A percentile compares a stretch with the other conserved stretches of the same genome.
These are phyloP conservation scores for Monoraphidium neglectum DNA, from an alignment of 139 green algal genomes.

Conservation along the genomic window DNA sequence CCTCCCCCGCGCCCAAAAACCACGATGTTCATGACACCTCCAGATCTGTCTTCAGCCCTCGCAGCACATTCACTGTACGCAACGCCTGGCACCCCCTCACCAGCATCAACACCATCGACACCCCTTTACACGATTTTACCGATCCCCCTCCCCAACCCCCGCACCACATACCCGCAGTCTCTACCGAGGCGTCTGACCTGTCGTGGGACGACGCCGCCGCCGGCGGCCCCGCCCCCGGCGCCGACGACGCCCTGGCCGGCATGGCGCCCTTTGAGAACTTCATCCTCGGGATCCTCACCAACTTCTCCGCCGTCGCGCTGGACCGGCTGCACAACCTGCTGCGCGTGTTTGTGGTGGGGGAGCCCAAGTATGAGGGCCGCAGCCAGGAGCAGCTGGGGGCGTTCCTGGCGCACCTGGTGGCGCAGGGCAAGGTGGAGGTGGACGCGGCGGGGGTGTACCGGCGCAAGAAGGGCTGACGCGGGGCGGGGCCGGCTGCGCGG, in stretches of 20 bases:
- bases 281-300: constrained; percentile 91
- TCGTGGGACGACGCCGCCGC: constrained; percentile 21
- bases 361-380: constrained; percentile 85
- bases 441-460: constrained; percentile 47
- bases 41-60: neutral
- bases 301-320: constrained; percentile 75
- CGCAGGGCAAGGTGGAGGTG: constrained; percentile 64
- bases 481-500: no score
- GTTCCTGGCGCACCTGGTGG: constrained; percentile 69
- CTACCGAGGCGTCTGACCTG: constrained; percentile 14
- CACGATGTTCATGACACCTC: no score
- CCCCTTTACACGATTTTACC: no score
- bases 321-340: constrained; percentile 96
- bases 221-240: neutral
- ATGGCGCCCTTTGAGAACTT: constrained; percentile 81
- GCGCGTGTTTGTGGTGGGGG: constrained; percentile 88
- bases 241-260: constrained; percentile 28
- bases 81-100: neutral
- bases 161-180: constrained; percentile 3
- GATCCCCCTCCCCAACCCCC: no score
- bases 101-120: neutral
- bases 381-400: constrained; percentile 66
- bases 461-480: neutral
- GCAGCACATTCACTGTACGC: no score
- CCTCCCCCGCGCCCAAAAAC: no score